phyloP scores from a whole-genome alignment of 1,284 basidiomycete species.

The Ustilago curta region DNA sequence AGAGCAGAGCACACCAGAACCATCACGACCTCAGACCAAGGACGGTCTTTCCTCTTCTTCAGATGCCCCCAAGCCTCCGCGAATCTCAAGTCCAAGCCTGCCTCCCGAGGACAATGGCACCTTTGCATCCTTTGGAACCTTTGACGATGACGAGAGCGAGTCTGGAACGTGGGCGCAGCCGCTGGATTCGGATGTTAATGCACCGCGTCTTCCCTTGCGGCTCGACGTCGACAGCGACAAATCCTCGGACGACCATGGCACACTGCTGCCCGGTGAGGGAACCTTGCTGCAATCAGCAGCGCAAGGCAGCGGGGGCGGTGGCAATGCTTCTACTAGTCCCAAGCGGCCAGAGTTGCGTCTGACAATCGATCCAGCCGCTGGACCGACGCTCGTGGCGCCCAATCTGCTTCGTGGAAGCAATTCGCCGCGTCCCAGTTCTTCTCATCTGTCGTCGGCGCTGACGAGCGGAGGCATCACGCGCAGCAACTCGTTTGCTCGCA shows the following conservation, averaged over 20 bases:
- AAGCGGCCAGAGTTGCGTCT: constrained; percentile 59
- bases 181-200: constrained; percentile 48
- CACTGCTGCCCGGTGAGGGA: constrained; percentile 39
- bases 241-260: constrained; percentile 30
- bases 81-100: constrained; percentile 22
- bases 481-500: constrained; percentile 59
- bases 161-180: constrained; percentile 66
- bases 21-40: constrained; percentile 28
- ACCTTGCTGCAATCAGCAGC: constrained; percentile 23
- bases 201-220: constrained; percentile 40
- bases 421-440: constrained; percentile 28
- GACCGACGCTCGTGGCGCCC: constrained; percentile 27
- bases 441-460: constrained; percentile 27
- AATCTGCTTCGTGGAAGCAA: constrained; percentile 9
- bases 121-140: constrained; percentile 54
- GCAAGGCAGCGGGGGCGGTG: neutral
- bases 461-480: constrained; percentile 48
- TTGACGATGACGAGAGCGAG: constrained; percentile 60
- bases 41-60: constrained; percentile 13
- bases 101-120: constrained; percentile 53
- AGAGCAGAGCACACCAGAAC: constrained; percentile 42
- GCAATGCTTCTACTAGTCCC: constrained; percentile 29
- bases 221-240: constrained; percentile 14
- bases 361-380: constrained; percentile 52
- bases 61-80: constrained; percentile 4